A percentile compares a stretch with the other conserved stretches of the same genome.
phyloP scores from a whole-genome alignment of 2,329 filamentous ascomycete species.

The Daldinia sp. region DNA sequence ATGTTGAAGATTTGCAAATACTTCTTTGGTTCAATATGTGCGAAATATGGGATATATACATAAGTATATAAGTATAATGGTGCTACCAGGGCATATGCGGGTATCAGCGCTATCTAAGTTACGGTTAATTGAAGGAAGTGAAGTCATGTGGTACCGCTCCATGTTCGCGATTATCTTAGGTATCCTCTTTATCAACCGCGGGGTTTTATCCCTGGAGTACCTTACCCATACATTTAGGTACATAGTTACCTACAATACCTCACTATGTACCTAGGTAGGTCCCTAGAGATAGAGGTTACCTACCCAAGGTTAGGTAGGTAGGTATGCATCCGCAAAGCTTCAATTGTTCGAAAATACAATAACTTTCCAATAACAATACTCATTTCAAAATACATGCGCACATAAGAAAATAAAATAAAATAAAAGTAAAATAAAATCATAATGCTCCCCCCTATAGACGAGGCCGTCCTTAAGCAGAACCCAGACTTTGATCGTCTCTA shows the following conservation, averaged over 20 bases:
- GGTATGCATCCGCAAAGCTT: too few relatives aligned
- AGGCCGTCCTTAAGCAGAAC: constrained; percentile 65
- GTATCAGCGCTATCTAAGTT: not conserved
- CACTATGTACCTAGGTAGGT: too few relatives aligned
- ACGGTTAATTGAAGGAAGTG: not conserved
- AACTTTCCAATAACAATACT: too few relatives aligned
- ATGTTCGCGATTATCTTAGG: constrained; percentile 35
- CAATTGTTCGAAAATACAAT: too few relatives aligned
- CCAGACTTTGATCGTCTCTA: constrained; percentile 72
- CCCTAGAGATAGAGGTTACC: too few relatives aligned
- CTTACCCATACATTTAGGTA: too few relatives aligned
- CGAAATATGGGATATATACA: too few relatives aligned
- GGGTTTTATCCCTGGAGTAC: constrained; percentile 17
- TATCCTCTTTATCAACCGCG: constrained; percentile 23
- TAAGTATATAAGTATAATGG: too few relatives aligned
- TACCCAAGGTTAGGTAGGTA: not conserved
- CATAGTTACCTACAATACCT: too few relatives aligned
- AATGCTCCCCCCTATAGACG: constrained; percentile 71
- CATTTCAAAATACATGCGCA: not conserved
- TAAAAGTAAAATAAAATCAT: not conserved
- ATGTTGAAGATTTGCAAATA: constrained; percentile 34
- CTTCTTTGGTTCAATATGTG: not conserved
- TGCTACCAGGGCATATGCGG: not conserved
- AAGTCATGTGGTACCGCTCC: constrained; percentile 40
- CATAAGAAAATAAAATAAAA: not conserved